Base-by-base conservation (phyloP, 108 stramenopile species). In the Nitzschia sp. region DNA sequence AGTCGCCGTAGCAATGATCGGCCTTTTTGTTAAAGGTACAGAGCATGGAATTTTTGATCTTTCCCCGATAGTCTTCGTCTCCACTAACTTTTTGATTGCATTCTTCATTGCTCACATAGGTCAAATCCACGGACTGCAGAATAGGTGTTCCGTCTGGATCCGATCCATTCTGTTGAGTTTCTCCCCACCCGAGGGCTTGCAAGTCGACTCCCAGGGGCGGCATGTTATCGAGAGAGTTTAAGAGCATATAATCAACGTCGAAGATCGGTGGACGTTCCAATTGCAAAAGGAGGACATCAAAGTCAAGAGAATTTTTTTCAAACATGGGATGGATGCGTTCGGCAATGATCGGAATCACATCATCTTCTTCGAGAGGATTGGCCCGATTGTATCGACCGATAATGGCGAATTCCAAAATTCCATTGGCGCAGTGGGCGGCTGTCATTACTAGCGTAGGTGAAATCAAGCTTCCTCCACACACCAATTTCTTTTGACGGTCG, bases 381-480 rank as follows among this genome's bases (percentile, higher is more conserved):
- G 27, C 36, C 3, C 23, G 34, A n/a, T 56, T 0, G 28, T 48
- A 65, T 28, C 64, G 41, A 0, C 17, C 36, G 34, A 65, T 26
- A 1, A 53, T 47, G 34, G 55, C 64, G 13, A 55, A 17, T 1
- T 22, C 54, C 15, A 72, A 28, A 27, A 63, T 38, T 2, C 41
- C 38, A 17, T 45, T 44, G 33, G 38, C 32, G 46, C 85, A 86
- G 55, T 86, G 85, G 1, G 82, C 82, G 0, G 82, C 57, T 11
- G 82, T 76, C 48, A 86, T 13, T 13, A 86, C 48, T 17, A 80
- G 29, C 36, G 75, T 83, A 32, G 82, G 85, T 19, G 82, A 78
- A 53, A 86, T 71, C 3, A 86, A 71, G 9, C 69, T 35, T 11
- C 82, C 85, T 13, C 75, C 74, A 68, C 85, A 86, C 36, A 46